Evolutionary conservation across 2,329 filamentous ascomycete genomes (phyloP).

Genomic region (Colletotrichum sp.): DNA sequence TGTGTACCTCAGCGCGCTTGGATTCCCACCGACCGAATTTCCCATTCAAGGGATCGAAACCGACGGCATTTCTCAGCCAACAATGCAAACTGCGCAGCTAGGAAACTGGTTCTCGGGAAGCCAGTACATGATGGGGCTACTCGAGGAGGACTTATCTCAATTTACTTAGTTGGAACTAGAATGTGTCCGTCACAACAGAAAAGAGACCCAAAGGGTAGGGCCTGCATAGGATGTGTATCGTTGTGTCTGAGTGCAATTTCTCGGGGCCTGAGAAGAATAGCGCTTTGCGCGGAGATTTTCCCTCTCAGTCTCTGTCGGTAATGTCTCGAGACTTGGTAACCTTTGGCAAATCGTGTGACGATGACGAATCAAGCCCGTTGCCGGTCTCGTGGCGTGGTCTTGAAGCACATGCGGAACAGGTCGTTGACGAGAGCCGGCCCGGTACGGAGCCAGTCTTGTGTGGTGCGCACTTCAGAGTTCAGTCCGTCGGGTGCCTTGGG

Average conservation of each 20-base stretch:
- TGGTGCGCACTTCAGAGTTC: conserved; percentile 30
- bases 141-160: conserved; percentile 65
- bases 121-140: conserved; percentile 66
- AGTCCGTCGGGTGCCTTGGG: conserved; percentile 65
- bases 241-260: neutral
- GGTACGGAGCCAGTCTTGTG: neutral
- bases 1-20: conserved; percentile 68
- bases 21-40: conserved; percentile 55
- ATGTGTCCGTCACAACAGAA: neutral
- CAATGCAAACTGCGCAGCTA: conserved; percentile 48
- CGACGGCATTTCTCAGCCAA: conserved; percentile 28
- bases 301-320: neutral
- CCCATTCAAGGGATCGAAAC: conserved; percentile 30
- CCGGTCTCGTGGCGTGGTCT: neutral
- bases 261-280: neutral
- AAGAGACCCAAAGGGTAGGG: neutral
- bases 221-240: neutral
- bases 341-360: neutral
- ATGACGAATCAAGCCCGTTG: neutral
- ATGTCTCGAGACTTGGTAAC: neutral
- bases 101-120: conserved; percentile 73
- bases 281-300: neutral
- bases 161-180: conserved; percentile 31
- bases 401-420: neutral
- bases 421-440: neutral